These are phyloP conservation scores for Boletus subparvulus DNA, from an alignment of 768 basidiomycete species.

Conservation along the genomic window DNA sequence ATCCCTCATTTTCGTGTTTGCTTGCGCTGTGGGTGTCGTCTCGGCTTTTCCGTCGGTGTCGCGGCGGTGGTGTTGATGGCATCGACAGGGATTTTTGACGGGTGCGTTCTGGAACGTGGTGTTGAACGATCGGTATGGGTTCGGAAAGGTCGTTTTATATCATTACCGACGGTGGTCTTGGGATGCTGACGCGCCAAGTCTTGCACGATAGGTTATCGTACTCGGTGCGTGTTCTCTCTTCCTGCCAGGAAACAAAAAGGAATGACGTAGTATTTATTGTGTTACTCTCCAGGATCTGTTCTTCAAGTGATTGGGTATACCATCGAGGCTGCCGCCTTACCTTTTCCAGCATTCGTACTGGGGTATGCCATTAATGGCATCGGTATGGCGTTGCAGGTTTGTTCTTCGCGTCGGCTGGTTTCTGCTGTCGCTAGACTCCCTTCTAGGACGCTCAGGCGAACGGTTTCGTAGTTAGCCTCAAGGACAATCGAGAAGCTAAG, in stretches of 20 bases:
- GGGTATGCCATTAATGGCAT: conserved; percentile 45
- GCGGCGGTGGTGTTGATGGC: not conserved
- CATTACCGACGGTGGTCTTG: not conserved
- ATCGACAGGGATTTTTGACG: conserved; percentile 30
- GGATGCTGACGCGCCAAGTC: not conserved
- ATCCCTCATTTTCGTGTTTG: conserved; percentile 44
- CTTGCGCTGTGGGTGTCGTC: conserved; percentile 34
- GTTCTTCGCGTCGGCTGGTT: not conserved
- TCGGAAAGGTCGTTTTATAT: conserved; percentile 30
- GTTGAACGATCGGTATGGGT: conserved; percentile 32
- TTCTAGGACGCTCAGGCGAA: conserved; percentile 49
- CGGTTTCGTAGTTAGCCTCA: conserved; percentile 43
- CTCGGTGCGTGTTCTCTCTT: conserved; percentile 18
- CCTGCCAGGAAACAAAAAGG: not conserved
- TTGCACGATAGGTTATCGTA: conserved; percentile 24
- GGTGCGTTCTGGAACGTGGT: conserved; percentile 34
- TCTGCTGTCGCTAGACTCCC: not conserved
- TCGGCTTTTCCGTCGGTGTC: too few species aligned
- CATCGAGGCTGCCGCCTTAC: conserved; percentile 42
- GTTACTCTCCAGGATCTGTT: conserved; percentile 20
- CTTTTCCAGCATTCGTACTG: conserved; percentile 46
- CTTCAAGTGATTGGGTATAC: conserved; percentile 33
- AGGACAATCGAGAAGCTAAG: conserved; percentile 38
- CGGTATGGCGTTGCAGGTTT: conserved; percentile 47
- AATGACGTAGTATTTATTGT: not conserved